phyloP scores from a whole-genome alignment of 2,329 filamentous ascomycete genomes.

The Neoarthrinium moseri region DNA sequence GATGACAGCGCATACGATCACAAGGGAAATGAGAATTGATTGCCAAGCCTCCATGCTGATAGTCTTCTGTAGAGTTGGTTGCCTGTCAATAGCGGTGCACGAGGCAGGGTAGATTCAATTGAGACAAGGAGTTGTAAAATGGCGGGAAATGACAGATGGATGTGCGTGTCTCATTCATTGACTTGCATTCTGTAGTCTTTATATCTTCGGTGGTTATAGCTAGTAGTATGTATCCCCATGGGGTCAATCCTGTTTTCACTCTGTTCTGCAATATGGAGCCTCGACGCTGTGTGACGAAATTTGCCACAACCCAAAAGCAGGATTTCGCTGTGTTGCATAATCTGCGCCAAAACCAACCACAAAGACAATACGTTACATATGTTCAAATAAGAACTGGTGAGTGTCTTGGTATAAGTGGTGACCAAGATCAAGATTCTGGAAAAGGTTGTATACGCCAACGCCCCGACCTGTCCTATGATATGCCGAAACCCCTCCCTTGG shows the following conservation, averaged over 20 bases:
- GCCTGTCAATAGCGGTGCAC: not conserved
- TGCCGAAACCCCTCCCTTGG: too few species aligned
- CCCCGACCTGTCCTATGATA: too few species aligned
- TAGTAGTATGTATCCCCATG: not conserved
- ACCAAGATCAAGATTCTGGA: too few species aligned
- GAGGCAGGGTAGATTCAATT: not conserved
- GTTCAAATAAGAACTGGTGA: not conserved
- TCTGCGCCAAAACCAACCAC: not conserved
- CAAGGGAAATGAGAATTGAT: conserved; percentile 5
- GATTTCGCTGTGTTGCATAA: not conserved
- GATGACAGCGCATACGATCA: conserved; percentile 19
- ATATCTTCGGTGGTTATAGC: too few species aligned
- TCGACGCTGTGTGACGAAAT: not conserved
- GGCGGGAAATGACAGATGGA: too few species aligned
- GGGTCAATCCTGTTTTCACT: not conserved
- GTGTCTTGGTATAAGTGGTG: too few species aligned
- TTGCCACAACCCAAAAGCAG: too few species aligned
- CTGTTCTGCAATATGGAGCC: not conserved
- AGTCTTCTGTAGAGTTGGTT: not conserved
- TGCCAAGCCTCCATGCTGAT: conserved; percentile 9
- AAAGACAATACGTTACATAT: not conserved
- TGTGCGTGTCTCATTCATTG: too few species aligned
- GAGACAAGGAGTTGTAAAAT: not conserved
- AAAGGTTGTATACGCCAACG: too few species aligned
- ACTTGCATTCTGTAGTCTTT: too few species aligned